Evolutionary conservation across 257 asterid genomes (phyloP), one percentile per base, ranked within the genome.

Genomic region (Henckelia pumila): DNA sequence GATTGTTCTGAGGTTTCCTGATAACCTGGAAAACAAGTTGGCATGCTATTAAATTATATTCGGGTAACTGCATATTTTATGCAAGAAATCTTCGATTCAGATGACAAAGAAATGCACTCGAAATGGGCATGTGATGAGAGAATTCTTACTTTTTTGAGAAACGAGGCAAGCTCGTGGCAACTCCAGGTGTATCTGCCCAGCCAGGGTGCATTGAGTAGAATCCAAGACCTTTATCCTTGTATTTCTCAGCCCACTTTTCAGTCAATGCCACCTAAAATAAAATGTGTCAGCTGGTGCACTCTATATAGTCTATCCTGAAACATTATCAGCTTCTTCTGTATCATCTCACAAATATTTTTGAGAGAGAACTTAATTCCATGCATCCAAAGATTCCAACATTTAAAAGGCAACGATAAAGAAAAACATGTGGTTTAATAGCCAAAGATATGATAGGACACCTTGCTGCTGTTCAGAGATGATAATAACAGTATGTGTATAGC

Each of bases 141-240:
- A 37, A 35, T 69, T 29, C 85, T 78, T 80, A 93, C 99, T 68
- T 8, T 72, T 88, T 73, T 37, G 92, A 78, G 71, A 93, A 83
- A 32, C 67, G 57, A 0, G 96, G 95, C 84, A 93, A 67, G 64
- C 95, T 93, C 63, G 75, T 88, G 80, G 90, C 72, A 30, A 93
- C 95, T 73, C 99, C 99, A 2, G 99, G 97, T 20, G 97, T 93
- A 82, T 83, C 97, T 11, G 99, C 99, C 99, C 99, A 93, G 53
- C 99, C 97, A 0, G 99, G 99, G 79, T 90, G 97, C 99, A 93
- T 93, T 32, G 96, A 76, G 82, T 88, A 93, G 88, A 93, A 93
- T 24, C 86, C 82, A 33, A 90, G 67, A 22, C 88, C 92, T 81
- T 80, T 84, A 30, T 81, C 84, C 68, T 82, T 82, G 85, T 93